Percentiles rank a stretch among this genome's conserved stretches.
Evolutionary conservation across 495 filamentous ascomycete species (phyloP).

Genomic region (Annulohypoxylon nitens): DNA sequence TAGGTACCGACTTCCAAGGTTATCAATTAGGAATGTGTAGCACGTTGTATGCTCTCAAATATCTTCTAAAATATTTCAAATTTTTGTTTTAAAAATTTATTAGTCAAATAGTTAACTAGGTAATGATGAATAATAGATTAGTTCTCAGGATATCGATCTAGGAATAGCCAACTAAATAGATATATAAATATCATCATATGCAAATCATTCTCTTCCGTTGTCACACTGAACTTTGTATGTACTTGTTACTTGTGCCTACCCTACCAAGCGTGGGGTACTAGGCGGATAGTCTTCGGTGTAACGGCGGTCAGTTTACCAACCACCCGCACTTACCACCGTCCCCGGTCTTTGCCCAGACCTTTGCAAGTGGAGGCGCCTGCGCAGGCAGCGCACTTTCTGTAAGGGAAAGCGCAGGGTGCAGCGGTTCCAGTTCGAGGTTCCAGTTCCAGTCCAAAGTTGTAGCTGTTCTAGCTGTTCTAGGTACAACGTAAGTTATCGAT

Average conservation of each 20-base stretch:
- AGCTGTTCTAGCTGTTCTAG: too few species aligned
- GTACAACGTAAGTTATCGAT: slow-evolving; percentile 24
- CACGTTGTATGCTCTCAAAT: neutral
- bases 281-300: slow-evolving; percentile 7
- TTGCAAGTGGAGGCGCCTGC: neutral
- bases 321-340: neutral
- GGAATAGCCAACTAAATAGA: neutral
- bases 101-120: too few species aligned
- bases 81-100: too few species aligned
- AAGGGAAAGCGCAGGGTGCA: neutral
- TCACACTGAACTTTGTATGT: neutral
- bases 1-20: neutral
- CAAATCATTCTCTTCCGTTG: slow-evolving; percentile 11
- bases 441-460: too few species aligned
- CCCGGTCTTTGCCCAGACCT: neutral
- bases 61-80: too few species aligned
- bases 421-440: neutral
- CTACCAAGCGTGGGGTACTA: neutral
- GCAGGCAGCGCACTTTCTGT: neutral
- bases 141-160: neutral
- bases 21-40: neutral
- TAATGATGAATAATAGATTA: neutral
- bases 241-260: neutral
- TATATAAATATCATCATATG: neutral
- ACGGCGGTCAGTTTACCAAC: slow-evolving; percentile 13